A percentile compares a stretch with the other conserved stretches of the same genome.
Conservation (phyloP, 164 flowering plant species). For the Sedum album region DNA sequence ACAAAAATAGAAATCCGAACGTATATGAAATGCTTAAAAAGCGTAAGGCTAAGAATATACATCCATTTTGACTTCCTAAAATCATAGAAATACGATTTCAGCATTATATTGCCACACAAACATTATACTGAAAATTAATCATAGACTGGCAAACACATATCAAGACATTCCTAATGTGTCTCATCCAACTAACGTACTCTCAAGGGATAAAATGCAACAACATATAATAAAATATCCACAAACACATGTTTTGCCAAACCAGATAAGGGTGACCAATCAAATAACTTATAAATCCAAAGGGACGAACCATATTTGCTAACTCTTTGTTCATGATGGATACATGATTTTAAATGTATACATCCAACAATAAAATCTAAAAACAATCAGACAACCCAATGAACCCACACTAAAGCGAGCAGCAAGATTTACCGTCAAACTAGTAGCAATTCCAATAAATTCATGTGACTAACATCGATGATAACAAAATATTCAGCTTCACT, state of each 20-base stretch:
- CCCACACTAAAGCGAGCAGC: not conserved
- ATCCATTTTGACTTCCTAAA: not conserved
- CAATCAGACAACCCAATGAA: not conserved
- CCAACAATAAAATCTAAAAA: not conserved
- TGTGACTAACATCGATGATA: not conserved
- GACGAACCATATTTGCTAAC: not conserved
- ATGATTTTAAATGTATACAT: not conserved
- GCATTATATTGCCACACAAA: not conserved
- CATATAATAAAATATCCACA: too few species aligned
- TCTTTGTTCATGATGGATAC: not conserved
- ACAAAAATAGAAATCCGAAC: not conserved
- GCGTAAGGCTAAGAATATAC: not conserved
- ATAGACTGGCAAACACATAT: too few species aligned
- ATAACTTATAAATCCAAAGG: not conserved
- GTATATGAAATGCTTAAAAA: not conserved
- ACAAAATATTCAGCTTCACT: not conserved
- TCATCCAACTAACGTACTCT: too few species aligned
- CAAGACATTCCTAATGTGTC: too few species aligned
- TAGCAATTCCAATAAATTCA: too few species aligned
- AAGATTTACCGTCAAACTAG: not conserved
- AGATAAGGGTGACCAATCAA: too few species aligned
- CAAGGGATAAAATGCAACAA: not conserved
- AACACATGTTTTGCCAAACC: too few species aligned
- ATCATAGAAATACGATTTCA: not conserved
- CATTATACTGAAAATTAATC: too few species aligned